Conservation (phyloP, 768 basidiomycete species). For the Crepidotus variabilis region DNA sequence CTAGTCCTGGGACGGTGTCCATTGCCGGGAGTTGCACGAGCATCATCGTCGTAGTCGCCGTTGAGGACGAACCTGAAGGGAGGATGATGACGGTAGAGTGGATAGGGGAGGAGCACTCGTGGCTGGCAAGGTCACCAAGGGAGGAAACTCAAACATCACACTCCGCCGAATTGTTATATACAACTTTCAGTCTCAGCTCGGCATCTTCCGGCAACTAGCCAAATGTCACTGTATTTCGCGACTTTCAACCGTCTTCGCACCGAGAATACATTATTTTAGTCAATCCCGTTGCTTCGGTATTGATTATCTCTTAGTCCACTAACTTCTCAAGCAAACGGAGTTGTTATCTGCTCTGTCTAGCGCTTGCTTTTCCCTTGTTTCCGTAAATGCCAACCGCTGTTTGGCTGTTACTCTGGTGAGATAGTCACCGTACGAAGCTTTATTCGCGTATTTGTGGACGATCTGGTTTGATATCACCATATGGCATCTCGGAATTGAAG, state of each 20-base stretch:
- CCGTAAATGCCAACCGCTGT: no score
- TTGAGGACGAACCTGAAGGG: background rate
- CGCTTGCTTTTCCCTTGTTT: no score
- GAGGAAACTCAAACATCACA: background rate
- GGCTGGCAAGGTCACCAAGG: constrained; percentile 5
- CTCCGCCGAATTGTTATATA: constrained; percentile 3
- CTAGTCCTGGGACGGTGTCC: constrained; percentile 6
- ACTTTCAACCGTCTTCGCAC: background rate
- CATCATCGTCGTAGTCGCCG: constrained; percentile 9
- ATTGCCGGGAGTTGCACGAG: constrained; percentile 11
- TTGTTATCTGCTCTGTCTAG: no score
- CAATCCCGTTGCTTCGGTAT: background rate
- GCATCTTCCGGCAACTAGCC: background rate
- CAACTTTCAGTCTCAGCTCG: constrained; percentile 6
- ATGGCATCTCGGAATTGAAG: no score
- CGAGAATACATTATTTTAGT: background rate
- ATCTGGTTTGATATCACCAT: no score
- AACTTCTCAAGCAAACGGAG: no score
- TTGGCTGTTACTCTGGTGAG: no score
- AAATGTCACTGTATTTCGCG: background rate
- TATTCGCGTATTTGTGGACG: no score
- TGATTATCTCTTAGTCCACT: no score
- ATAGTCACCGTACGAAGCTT: no score
- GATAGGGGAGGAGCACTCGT: background rate
- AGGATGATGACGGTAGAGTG: background rate